phyloP scores from a whole-genome alignment of 2,329 filamentous ascomycete species.

The Colletotrichum somersetense region DNA sequence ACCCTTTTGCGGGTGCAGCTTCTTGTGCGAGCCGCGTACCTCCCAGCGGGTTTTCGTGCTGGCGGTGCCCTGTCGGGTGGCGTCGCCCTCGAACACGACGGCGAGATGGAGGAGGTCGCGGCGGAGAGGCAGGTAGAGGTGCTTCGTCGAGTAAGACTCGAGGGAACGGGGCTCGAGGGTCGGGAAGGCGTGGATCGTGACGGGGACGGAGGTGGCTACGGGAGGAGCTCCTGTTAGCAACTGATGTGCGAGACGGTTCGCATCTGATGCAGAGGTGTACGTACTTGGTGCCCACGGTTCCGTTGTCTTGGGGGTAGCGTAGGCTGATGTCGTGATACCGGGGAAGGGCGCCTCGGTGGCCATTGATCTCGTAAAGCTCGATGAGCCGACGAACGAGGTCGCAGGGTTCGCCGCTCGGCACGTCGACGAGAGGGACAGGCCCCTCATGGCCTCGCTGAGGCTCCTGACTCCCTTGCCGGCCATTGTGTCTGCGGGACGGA shows the following conservation, averaged over 20 bases:
- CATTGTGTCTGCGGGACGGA: conserved; percentile 49
- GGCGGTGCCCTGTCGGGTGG: conserved; percentile 87
- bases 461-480: conserved; percentile 63
- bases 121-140: conserved; percentile 88
- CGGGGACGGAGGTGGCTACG: conserved; percentile 74
- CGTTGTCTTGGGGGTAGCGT: conserved; percentile 51
- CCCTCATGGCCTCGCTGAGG: conserved; percentile 66
- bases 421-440: conserved; percentile 61
- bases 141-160: conserved; percentile 82
- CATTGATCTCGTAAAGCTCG: conserved; percentile 64
- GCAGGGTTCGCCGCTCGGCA: conserved; percentile 53
- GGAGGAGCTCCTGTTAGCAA: conserved; percentile 29
- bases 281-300: conserved; percentile 62
- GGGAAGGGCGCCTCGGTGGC: conserved; percentile 64
- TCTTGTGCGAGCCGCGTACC: conserved; percentile 84
- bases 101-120: conserved; percentile 94
- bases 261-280: conserved; percentile 24
- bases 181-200: conserved; percentile 93
- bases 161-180: conserved; percentile 85
- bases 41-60: conserved; percentile 85
- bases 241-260: neutral
- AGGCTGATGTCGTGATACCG: conserved; percentile 53
- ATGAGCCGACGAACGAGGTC: conserved; percentile 51
- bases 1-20: conserved; percentile 90
- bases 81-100: conserved; percentile 92